These are phyloP conservation scores for Citrus reticulata DNA, from an alignment of 345 rosid genomes.

Conservation along the genomic window DNA sequence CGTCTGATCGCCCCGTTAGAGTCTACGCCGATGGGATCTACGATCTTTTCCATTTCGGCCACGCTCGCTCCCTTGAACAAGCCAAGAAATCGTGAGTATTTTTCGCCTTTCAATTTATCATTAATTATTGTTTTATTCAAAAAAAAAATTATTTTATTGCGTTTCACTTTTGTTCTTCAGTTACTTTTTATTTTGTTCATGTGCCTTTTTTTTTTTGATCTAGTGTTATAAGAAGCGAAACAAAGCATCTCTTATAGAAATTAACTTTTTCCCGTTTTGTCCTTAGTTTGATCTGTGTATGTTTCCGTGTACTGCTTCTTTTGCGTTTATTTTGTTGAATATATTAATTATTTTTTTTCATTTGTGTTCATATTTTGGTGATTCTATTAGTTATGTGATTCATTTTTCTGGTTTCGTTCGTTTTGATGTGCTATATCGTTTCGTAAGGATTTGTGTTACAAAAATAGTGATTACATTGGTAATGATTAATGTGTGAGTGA, in stretches of 20 bases:
- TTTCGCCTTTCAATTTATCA: neutral
- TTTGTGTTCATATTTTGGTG: neutral
- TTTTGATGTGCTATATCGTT: neutral
- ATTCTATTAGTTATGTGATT: neutral
- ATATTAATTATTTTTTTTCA: neutral
- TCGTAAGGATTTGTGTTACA: no score
- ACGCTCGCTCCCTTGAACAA: constrained; percentile 94
- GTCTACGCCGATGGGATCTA: constrained; percentile 99
- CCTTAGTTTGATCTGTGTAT: neutral
- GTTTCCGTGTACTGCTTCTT: neutral
- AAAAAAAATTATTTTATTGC: neutral
- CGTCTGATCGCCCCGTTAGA: constrained; percentile 58
- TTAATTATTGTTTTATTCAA: neutral
- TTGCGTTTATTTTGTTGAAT: neutral
- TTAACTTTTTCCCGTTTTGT: neutral
- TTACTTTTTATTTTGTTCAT: neutral
- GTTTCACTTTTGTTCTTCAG: neutral
- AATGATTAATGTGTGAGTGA: neutral
- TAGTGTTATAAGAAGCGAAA: neutral
- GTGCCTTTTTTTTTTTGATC: neutral
- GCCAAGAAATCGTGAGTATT: constrained; percentile 75
- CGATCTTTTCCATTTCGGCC: constrained; percentile 98
- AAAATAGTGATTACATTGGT: neutral
- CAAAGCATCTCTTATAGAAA: neutral
- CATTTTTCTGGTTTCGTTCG: neutral